These are phyloP conservation scores for Salix arbutifolia DNA, from an alignment of 345 rosid genomes.

Conservation along the genomic window DNA sequence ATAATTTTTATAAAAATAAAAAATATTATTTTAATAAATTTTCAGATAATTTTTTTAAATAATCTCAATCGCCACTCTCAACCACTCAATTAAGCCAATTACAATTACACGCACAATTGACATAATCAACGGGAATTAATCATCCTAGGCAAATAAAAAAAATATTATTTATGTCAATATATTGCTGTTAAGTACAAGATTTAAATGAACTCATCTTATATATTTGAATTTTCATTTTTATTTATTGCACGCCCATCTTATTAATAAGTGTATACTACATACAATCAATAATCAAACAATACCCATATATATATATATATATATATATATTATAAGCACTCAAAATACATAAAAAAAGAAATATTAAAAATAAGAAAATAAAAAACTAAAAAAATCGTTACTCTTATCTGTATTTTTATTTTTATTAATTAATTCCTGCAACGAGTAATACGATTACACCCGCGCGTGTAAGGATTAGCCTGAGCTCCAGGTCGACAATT, in stretches of 20 bases:
- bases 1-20: no score
- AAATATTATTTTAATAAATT: no score
- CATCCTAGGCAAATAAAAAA: not conserved
- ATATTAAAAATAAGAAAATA: not conserved
- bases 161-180: not conserved
- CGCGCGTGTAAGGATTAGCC: slow-evolving; percentile 34
- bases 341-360: not conserved
- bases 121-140: no score
- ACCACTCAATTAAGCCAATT: no score
- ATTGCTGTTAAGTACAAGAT: not conserved
- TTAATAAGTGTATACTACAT: not conserved
- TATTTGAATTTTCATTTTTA: not conserved
- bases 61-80: no score
- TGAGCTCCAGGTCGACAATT: slow-evolving; percentile 31
- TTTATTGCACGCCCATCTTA: not conserved
- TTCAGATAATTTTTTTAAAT: no score
- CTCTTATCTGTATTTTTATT: not conserved
- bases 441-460: slow-evolving; percentile 26
- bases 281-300: not conserved
- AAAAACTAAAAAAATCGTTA: not conserved
- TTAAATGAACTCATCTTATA: not conserved
- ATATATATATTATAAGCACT: not conserved
- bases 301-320: no score
- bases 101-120: no score
- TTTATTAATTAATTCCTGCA: slow-evolving; percentile 12